A percentile compares a stretch with the other conserved stretches of the same genome.
These are phyloP conservation scores for Thuidium tamariscinum DNA, from an alignment of 225 moss, liverwort and hornwort genomes.

Conservation along the genomic window DNA sequence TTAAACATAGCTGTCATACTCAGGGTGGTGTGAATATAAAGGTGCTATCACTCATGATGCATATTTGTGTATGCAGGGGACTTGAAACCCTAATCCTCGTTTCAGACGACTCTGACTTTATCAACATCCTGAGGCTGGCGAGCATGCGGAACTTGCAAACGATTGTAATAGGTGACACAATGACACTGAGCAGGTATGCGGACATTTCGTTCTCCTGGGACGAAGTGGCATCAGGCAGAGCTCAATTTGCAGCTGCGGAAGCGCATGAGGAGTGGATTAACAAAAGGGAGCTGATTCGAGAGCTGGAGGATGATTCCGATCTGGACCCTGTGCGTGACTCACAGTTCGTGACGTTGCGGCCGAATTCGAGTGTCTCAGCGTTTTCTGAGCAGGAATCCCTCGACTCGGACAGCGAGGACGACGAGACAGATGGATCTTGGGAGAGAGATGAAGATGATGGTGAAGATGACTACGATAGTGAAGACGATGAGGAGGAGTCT, in stretches of 20 bases:
- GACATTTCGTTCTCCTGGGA: conserved; percentile 77
- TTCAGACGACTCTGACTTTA: conserved; percentile 84
- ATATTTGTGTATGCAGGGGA: conserved; percentile 29
- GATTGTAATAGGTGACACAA: conserved; percentile 70
- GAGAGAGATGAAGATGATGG: not conserved
- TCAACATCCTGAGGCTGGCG: conserved; percentile 56
- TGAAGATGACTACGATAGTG: not conserved
- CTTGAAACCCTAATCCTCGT: conserved; percentile 64
- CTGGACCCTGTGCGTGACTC: not conserved
- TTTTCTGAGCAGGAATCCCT: conserved; percentile 19
- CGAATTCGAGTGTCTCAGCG: conserved; percentile 19
- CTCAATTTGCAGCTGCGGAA: conserved; percentile 35
- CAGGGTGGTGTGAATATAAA: not conserved
- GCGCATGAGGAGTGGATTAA: conserved; percentile 41
- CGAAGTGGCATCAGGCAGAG: conserved; percentile 74
- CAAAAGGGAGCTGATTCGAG: conserved; percentile 40
- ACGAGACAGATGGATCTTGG: not conserved
- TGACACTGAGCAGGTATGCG: conserved; percentile 48
- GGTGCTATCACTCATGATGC: not conserved
- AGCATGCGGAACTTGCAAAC: conserved; percentile 44
- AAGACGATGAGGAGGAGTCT: conserved; percentile 4
- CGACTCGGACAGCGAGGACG: conserved; percentile 6
- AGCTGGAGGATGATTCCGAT: conserved; percentile 45
- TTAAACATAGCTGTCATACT: not conserved
- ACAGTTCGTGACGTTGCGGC: conserved; percentile 9